phyloP scores from a whole-genome alignment of 441 rosid species.

The Pelargonium myrrhifolium region DNA sequence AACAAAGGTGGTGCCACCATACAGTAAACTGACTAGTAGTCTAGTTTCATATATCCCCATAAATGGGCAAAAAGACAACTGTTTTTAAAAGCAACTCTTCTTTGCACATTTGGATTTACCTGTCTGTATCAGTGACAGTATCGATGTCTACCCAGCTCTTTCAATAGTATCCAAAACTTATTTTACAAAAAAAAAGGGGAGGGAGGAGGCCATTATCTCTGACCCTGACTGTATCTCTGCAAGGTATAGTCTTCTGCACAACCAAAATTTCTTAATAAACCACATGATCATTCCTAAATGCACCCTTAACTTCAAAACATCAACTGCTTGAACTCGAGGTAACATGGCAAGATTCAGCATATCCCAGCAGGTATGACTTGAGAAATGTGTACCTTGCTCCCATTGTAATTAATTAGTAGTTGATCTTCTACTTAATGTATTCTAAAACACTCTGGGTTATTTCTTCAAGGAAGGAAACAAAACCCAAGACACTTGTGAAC shows the following conservation, averaged over 20 bases:
- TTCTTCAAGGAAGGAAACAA: slow-evolving; percentile 87
- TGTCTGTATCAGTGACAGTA: not conserved
- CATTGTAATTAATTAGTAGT: not conserved
- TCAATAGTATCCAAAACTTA: not conserved
- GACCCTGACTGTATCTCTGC: not conserved
- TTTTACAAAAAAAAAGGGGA: not conserved
- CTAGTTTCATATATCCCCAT: too few relatives aligned
- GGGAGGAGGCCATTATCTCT: not conserved
- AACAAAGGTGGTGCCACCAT: too few relatives aligned
- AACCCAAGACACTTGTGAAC: slow-evolving; percentile 83
- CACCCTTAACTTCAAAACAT: not conserved
- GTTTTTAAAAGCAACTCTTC: too few relatives aligned
- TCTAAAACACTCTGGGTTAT: slow-evolving; percentile 66
- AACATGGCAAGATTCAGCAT: not conserved
- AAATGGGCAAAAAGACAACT: too few relatives aligned
- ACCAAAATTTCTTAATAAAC: not conserved
- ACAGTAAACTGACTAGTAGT: too few relatives aligned
- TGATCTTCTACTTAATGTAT: slow-evolving; percentile 51
- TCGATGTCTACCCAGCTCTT: not conserved
- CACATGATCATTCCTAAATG: not conserved
- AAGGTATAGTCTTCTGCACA: too few relatives aligned
- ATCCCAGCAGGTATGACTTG: not conserved
- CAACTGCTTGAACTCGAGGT: not conserved
- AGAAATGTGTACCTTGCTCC: not conserved
- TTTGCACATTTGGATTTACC: not conserved